A percentile compares a stretch with the other conserved stretches of the same genome.
Conservation (phyloP, 257 asterid species). For the Solanum virginianum region DNA sequence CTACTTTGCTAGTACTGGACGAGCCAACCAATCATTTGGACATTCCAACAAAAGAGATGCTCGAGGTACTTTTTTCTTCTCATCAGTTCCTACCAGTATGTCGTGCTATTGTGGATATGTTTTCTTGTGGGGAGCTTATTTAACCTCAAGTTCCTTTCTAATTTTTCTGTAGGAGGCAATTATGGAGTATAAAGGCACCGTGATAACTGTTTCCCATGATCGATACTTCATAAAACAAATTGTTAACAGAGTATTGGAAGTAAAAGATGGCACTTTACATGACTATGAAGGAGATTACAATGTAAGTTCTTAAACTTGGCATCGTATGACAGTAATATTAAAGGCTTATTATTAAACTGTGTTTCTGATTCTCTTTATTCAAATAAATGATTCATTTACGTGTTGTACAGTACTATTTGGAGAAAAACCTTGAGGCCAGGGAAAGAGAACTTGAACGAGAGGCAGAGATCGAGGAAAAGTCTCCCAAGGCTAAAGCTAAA, state of each 20-base stretch:
- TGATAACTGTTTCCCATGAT: conserved; percentile 92
- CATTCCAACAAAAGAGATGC: conserved; percentile 98
- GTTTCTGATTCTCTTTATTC: background rate
- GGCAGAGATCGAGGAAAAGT: conserved; percentile 86
- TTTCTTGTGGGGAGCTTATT: background rate
- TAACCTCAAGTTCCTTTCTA: background rate
- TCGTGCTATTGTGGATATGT: background rate
- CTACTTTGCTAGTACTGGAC: conserved; percentile 83
- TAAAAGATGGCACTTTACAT: conserved; percentile 65
- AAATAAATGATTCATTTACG: background rate
- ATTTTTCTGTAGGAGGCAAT: conserved; percentile 64
- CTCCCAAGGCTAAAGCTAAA: conserved; percentile 93
- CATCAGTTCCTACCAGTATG: background rate
- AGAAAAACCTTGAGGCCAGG: conserved; percentile 96
- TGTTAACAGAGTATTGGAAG: conserved; percentile 92
- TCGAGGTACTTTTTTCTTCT: conserved; percentile 49
- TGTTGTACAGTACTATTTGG: conserved; percentile 70
- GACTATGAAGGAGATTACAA: conserved; percentile 94
- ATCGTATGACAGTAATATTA: background rate
- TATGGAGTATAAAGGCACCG: conserved; percentile 87
- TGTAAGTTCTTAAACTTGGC: conserved; percentile 26
- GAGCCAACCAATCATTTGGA: conserved; percentile 98
- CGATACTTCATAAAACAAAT: conserved; percentile 94
- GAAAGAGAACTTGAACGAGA: conserved; percentile 91
- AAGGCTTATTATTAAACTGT: background rate